Base-by-base conservation (phyloP, 2,329 filamentous ascomycete genomes). In the Didymella lethalis region DNA sequence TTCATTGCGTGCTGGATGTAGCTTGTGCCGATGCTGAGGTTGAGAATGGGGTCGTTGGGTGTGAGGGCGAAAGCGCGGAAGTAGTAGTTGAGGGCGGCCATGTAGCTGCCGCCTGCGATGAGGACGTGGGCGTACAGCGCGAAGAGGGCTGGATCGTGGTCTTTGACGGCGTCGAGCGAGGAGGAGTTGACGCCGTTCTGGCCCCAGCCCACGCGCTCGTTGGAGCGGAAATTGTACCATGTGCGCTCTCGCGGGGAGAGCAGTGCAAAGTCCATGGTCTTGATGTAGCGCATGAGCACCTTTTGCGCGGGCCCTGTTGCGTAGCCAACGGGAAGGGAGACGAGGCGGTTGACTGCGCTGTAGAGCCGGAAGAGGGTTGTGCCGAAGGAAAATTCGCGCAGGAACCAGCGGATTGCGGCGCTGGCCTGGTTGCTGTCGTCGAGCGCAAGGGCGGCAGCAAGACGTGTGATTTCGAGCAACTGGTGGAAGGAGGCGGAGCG, bases 1-100 rank as follows among this genome's bases (percentile, higher is more conserved):
- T 98, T 97, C 71, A 97, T 85, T 0, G 90, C 89, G 74, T 95
- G 90, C 75, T 97, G 92, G 38, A 97, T 86, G 75, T 97, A 98
- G 29, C 89, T 69, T 3, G 75, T 61, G 8, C 89, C 93, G 25
- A 97, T 88, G 67, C 87, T 90, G 11, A 99, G 84, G 62, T 92
- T 90, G 63, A 97, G 85, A 68, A 91, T 87, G 0, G 90, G 85
- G 70, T 97, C 96, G 7, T 84, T 78, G 0, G 91, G 90, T 64
- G 93, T 89, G 2, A 97, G 79, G 1, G 91, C 86, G 54, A 79
- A 77, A 8, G 80, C 82, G 32, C 83, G 80, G 69, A 93, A 87
- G 72, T 96, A 96, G 80, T 97, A 98, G 67, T 91, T 93, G 32
- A 98, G 80, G 0, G 95, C 91, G 68, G 90, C 91, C 14, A 88